These are phyloP conservation scores for Setaria viridis DNA, from an alignment of 202 grass and related monocot species.

Conservation along the genomic window DNA sequence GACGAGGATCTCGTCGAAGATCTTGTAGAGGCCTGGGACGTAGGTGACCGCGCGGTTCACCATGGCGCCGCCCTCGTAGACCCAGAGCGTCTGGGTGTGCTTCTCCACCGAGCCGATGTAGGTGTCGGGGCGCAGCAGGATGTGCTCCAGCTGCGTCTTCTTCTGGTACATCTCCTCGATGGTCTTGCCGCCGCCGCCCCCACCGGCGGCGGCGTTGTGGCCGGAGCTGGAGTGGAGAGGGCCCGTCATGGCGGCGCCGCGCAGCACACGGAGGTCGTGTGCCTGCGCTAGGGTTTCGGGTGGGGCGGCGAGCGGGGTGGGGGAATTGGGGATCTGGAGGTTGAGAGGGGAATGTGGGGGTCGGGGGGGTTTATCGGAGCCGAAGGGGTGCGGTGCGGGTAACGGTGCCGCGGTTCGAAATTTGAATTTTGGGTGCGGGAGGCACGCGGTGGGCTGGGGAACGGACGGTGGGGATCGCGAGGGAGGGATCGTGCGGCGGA, in stretches of 20 bases:
- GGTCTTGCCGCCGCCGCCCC: constrained; percentile 53
- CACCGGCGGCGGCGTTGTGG: constrained; percentile 61
- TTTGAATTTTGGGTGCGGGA: constrained; percentile 56
- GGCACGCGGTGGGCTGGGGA: neutral
- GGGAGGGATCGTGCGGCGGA: constrained; percentile 25
- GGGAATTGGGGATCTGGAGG: constrained; percentile 30
- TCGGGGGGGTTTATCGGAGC: constrained; percentile 27
- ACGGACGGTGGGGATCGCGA: constrained; percentile 16
- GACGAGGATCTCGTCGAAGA: constrained; percentile 99
- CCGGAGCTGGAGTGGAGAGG: constrained; percentile 76
- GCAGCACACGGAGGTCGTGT: constrained; percentile 70
- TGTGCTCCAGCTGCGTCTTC: constrained; percentile 95
- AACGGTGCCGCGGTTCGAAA: constrained; percentile 47
- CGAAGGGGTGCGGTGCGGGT: neutral
- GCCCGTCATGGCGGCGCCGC: constrained; percentile 39
- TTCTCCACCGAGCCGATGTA: constrained; percentile 90
- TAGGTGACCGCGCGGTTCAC: constrained; percentile 60
- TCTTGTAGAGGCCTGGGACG: constrained; percentile 96
- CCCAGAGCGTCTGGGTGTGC: constrained; percentile 79
- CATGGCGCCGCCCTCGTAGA: constrained; percentile 76
- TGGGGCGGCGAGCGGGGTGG: neutral
- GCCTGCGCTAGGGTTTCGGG: constrained; percentile 44
- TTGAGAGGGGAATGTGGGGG: neutral
- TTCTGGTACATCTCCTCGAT: constrained; percentile 99
- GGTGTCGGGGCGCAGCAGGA: constrained; percentile 93